Conservation (phyloP, 768 basidiomycete genomes). For the Boletus sp. region DNA sequence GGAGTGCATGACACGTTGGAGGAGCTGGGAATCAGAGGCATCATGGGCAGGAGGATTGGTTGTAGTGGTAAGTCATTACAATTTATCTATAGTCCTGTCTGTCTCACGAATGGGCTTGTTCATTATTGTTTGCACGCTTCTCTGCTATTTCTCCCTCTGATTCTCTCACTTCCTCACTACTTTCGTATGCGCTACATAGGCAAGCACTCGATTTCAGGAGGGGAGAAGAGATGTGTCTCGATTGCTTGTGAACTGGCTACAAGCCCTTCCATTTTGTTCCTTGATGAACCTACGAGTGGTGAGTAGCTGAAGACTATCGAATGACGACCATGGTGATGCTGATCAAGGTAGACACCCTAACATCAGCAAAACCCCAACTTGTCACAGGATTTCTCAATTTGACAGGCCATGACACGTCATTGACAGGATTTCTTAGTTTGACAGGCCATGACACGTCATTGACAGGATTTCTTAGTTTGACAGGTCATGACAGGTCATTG, state of each 20-base stretch:
- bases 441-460: too few relatives aligned
- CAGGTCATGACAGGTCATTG: too few relatives aligned
- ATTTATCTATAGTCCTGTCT: neutral
- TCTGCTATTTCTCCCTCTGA: neutral
- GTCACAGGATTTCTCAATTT: too few relatives aligned
- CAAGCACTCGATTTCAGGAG: constrained; percentile 89
- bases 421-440: too few relatives aligned
- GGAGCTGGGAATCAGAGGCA: constrained; percentile 89
- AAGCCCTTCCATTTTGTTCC: constrained; percentile 91
- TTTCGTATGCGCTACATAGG: constrained; percentile 41
- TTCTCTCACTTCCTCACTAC: neutral
- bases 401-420: too few relatives aligned
- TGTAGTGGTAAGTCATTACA: constrained; percentile 63
- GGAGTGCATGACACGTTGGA: constrained; percentile 95
- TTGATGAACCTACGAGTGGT: constrained; percentile 98
- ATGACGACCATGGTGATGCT: neutral
- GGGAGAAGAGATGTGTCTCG: constrained; percentile 94
- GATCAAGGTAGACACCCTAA: neutral
- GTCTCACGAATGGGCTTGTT: too few relatives aligned
- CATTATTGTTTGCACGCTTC: too few relatives aligned
- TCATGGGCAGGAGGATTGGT: constrained; percentile 88
- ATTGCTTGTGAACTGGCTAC: constrained; percentile 99
- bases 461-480: too few relatives aligned
- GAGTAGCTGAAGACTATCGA: constrained; percentile 31
- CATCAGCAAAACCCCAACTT: too few relatives aligned